Evolutionary conservation across 495 filamentous ascomycete genomes (phyloP), one percentile per base, ranked within the genome.

Genomic region (Barbatosphaeria neglecta): DNA sequence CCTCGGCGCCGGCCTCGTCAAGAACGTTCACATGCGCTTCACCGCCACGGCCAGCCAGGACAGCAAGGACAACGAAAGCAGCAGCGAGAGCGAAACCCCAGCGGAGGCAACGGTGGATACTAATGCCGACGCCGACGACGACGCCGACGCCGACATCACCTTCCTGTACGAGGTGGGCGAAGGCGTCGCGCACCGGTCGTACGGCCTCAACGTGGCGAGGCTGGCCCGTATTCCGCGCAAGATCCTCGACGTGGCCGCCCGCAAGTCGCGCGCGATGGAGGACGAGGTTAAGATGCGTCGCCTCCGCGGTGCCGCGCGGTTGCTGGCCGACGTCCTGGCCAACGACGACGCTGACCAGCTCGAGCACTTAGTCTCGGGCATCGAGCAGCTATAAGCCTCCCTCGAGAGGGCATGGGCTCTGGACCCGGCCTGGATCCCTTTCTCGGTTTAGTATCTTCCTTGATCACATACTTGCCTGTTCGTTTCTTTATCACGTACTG

Each of bases 141-240:
- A 53, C 7, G 57, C 48, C 0, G 68, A 74, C 18, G 67, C 77
- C 40, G 72, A 81, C 20, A 84, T 93, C 27, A 89, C 86, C 0
- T 93, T 92, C 56, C 61, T 92, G 6, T 92, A 90, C 56, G 80
- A 86, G 54, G 80, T 95, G 2, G 81, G 75, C 3, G 86, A 90
- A 48, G 93, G 93, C 0, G 83, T 93, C 3, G 90, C 93, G 10
- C 89, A 95, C 70, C 76, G 92, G 11, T 88, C 82, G 27, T 99
- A 99, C 57, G 92, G 92, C 3, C 64, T 99, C 15, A 97, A 97
- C 60, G 92, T 97, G 20, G 92, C 92, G 6, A 70, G 86, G 23
- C 60, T 99, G 43, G 93, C 93, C 24, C 82, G 86, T 43, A 72
- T 98, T 23, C 89, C 93, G 4, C 66, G 73, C 13, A 63, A 73